Base-by-base conservation (phyloP, 192 early-diverging fungal genomes). In the Coemansia biformis region DNA sequence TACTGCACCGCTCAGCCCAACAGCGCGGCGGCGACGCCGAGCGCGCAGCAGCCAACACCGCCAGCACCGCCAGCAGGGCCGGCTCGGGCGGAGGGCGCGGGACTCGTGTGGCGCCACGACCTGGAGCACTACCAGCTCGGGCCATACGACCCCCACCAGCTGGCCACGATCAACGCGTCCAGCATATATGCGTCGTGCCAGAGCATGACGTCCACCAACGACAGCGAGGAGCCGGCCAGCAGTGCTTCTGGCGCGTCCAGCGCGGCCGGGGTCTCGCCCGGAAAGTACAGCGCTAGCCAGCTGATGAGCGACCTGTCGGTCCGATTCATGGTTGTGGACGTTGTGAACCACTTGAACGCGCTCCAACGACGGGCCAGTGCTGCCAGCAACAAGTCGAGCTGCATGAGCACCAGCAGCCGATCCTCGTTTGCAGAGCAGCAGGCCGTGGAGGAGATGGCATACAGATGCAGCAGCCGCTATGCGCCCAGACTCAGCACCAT, bases 401-500 rank as follows among this genome's bases (percentile, higher is more conserved):
- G 46, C 46, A 14, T 22, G 3, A 42, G 49, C 30, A 37, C 39
- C 31, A 51, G 60, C 28, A 59, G 48, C 60, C 54, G 41, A 14
- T 59, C 49, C 8, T 60, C 57, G 8, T 47, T 39, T 26, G 35
- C 56, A 16, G 62, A 64, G 22, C 23, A 43, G 15, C 32, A 37
- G 15, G 24, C 48, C 5, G 47, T 64, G n/a, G 57, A 59, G 14
- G 8, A 43, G 9, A 19, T 43, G 3, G 57, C 68, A 4, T 64
- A 64, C 26, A 31, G 51, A 4, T 72, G 62, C 37, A 60, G 44
- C 41, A 51, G 43, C 42, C 53, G 46, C 16, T 60, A 48, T 19
- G 62, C 62, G 11, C 68, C 68, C 14, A 46, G 68, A 16, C 54
- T 72, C 11, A 72, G 68, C 29, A 72, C 61, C 13, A 48, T 72